These are phyloP conservation scores for Aspergillus pseudonomiae DNA, from an alignment of 2,329 filamentous ascomycete species.

Conservation along the genomic window DNA sequence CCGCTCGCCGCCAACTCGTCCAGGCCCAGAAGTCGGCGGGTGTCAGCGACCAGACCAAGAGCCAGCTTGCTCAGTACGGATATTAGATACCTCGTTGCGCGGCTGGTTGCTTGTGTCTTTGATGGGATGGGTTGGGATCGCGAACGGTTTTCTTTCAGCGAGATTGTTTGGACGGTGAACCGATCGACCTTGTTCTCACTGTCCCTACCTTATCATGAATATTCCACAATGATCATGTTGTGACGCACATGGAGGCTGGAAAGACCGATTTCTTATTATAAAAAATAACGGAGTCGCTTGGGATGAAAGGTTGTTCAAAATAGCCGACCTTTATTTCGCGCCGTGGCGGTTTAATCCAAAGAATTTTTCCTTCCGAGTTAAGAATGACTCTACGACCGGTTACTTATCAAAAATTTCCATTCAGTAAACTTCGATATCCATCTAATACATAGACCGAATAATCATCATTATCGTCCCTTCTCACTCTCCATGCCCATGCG, in stretches of 20 bases:
- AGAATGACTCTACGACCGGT: conserved; percentile 27
- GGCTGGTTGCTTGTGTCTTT: conserved; percentile 46
- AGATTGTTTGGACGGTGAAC: conserved; percentile 42
- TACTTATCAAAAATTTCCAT: conserved; percentile 5
- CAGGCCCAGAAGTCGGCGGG: conserved; percentile 92
- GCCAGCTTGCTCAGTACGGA: conserved; percentile 85
- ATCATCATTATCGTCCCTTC: neutral
- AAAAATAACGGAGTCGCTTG: conserved; percentile 44
- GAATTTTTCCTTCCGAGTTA: conserved; percentile 38
- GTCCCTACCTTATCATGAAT: conserved; percentile 38
- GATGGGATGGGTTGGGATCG: conserved; percentile 44
- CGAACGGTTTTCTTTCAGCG: conserved; percentile 43
- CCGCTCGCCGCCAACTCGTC: conserved; percentile 82
- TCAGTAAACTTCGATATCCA: neutral
- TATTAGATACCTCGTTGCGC: conserved; percentile 67
- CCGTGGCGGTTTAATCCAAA: conserved; percentile 49
- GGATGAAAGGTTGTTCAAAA: conserved; percentile 47
- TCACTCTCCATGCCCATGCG: neutral
- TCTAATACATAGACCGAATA: neutral
- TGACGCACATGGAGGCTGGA: conserved; percentile 38
- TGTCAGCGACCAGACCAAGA: conserved; percentile 82
- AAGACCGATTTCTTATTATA: conserved; percentile 38
- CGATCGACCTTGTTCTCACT: conserved; percentile 43
- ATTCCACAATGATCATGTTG: conserved; percentile 37
- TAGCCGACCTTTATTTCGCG: conserved; percentile 45